Base-by-base conservation (phyloP, 352 stramenopile species). In the Pythium guiyangense region DNA sequence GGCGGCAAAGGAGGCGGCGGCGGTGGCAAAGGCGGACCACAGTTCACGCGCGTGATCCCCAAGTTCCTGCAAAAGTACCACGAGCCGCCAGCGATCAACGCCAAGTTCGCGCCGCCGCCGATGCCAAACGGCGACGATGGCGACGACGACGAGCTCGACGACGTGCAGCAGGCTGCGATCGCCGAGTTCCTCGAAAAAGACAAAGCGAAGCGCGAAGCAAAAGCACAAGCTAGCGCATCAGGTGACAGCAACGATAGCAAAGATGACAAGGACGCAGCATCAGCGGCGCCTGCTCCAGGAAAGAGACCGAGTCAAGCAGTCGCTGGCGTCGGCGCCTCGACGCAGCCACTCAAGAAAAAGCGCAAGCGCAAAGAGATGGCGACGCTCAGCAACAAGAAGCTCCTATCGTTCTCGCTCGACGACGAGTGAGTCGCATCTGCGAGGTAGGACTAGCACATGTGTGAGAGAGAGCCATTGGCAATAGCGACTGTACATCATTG, bases 1-100 rank as follows among this genome's bases (percentile, higher is more conserved):
- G 67, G 62, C 5, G 60, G 67, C 10, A 47, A 52, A 25, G 52
- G 52, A 47, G 77, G 71, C 10, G 72, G 81, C 10, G 72, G 81
- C 0, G 75, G 74, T 25, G 67, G 62, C 6, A 60, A 48, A 18
- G 47, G 47, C 25, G 60, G 65, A 0, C 84, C 79, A 11, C 69
- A 91, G 59, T 94, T 91, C 68, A 94, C 75, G 34, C 81, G 82
- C 6, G 80, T 92, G 57, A 87, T 94, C 52, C 84, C 84, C 39
- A 92, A 90, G 59, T 94, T 94, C 56, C 62, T 94, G 48, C 84
- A 84, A 44, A 84, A 90, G 45, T 94, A 77, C 57, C 78, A 91
- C 55, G 68, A 77, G 31, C 67, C 72, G 37, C 75, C 74, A 25
- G 70, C 69, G 25, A 83, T 94, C 42, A 66, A 85, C 39, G 79